These are phyloP conservation scores for Sporisorium reilianum DNA, from an alignment of 1,284 basidiomycete genomes.

Conservation along the genomic window DNA sequence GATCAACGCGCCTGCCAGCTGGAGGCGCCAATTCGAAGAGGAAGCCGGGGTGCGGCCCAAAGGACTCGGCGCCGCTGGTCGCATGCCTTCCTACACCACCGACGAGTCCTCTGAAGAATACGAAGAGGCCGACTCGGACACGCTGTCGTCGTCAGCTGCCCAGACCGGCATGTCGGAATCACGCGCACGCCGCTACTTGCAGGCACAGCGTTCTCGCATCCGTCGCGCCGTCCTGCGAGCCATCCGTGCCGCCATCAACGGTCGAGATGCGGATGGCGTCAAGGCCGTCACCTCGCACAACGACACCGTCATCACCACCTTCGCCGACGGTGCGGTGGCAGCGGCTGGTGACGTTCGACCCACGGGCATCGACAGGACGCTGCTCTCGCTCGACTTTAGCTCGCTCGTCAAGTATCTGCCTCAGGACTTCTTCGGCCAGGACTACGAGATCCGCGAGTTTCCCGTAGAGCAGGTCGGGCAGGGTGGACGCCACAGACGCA, in stretches of 20 bases:
- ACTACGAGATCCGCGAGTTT: constrained; percentile 62
- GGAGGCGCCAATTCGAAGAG: constrained; percentile 63
- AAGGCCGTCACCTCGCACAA: constrained; percentile 39
- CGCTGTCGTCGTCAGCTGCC: constrained; percentile 20
- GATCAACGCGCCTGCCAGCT: constrained; percentile 64
- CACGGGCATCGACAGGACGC: constrained; percentile 39
- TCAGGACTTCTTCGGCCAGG: constrained; percentile 58
- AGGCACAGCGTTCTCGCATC: constrained; percentile 55
- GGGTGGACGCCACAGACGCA: constrained; percentile 54
- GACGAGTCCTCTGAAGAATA: constrained; percentile 46
- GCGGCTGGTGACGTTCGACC: constrained; percentile 24
- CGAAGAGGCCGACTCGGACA: constrained; percentile 34
- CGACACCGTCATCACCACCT: constrained; percentile 36
- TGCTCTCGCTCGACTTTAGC: constrained; percentile 55
- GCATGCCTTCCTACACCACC: constrained; percentile 21
- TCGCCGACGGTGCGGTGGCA: constrained; percentile 39
- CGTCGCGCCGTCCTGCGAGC: constrained; percentile 60
- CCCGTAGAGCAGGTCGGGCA: constrained; percentile 61
- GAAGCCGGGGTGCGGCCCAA: constrained; percentile 43
- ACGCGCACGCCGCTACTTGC: constrained; percentile 41
- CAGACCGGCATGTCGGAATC: constrained; percentile 36
- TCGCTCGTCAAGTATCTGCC: constrained; percentile 58
- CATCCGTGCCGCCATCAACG: constrained; percentile 62
- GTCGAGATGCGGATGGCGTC: constrained; percentile 56
- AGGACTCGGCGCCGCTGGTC: constrained; percentile 7